A percentile compares a stretch with the other conserved stretches of the same genome.
Conservation (phyloP, 495 filamentous ascomycete genomes). For the Letharia lupina region DNA sequence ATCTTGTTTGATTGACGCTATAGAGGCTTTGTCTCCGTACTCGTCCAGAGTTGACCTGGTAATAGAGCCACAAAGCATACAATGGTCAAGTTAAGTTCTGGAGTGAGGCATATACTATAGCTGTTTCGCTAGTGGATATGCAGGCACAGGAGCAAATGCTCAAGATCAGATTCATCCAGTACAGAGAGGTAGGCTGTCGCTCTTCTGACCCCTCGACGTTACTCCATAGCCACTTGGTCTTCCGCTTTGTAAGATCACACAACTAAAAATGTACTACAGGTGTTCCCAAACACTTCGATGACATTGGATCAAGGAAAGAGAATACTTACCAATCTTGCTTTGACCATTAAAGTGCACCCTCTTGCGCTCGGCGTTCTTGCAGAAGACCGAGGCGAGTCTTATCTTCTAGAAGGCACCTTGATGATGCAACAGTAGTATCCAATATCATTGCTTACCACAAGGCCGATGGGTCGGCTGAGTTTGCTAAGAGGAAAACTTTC, state of each 20-base stretch:
- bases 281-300: conserved; percentile 1
- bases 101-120: background rate
- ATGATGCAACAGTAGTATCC: conserved; percentile 6
- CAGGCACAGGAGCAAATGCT: background rate
- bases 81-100: background rate
- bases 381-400: conserved; percentile 6
- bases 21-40: too few relatives aligned
- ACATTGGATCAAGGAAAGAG: conserved; percentile 4
- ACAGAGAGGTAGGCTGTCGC: background rate
- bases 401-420: background rate
- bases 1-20: too few relatives aligned
- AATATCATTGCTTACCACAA: conserved; percentile 4
- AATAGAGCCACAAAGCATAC: too few relatives aligned
- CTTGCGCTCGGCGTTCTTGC: conserved; percentile 15
- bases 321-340: conserved; percentile 9
- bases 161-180: conserved; percentile 6
- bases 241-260: background rate
- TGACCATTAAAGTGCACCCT: conserved; percentile 16
- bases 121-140: background rate
- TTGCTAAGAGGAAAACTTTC: background rate
- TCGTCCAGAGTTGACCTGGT: too few relatives aligned
- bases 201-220: background rate
- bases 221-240: background rate
- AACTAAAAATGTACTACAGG: background rate
- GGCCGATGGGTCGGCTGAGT: background rate